Conservation (phyloP, 306 rosid genomes). For the Trifolium pratense region DNA sequence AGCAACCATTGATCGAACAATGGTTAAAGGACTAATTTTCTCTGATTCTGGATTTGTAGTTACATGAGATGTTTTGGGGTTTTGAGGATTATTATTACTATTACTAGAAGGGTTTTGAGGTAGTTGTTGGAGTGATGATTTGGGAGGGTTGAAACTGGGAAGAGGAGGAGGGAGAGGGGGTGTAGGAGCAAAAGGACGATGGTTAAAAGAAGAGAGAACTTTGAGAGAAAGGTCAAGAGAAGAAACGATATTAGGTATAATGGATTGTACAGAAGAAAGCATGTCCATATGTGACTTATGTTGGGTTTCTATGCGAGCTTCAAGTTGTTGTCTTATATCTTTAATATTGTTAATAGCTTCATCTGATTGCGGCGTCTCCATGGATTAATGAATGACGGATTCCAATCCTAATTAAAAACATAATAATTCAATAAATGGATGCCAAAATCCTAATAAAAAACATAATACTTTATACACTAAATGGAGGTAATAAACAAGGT, state of each 20-base stretch:
- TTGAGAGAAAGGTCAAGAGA: slow-evolving; percentile 83
- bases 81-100: slow-evolving; percentile 25
- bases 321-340: slow-evolving; percentile 62
- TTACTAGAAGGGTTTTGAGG: slow-evolving; percentile 4
- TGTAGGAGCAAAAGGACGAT: slow-evolving; percentile 79
- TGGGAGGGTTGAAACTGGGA: slow-evolving; percentile 54
- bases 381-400: slow-evolving; percentile 13
- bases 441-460: background rate
- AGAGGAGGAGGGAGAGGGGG: slow-evolving; percentile 71
- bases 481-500: background rate
- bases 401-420: background rate
- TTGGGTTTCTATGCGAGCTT: slow-evolving; percentile 72
- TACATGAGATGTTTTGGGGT: slow-evolving; percentile 19
- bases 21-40: slow-evolving; percentile 60
- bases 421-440: background rate
- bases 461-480: background rate
- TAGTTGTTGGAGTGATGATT: slow-evolving; percentile 20
- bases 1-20: slow-evolving; percentile 88
- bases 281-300: slow-evolving; percentile 79
- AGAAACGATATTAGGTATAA: slow-evolving; percentile 72
- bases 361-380: slow-evolving; percentile 62
- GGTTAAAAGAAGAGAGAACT: slow-evolving; percentile 75
- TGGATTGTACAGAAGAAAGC: slow-evolving; percentile 66
- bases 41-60: slow-evolving; percentile 49
- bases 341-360: slow-evolving; percentile 52